These are phyloP conservation scores for Eucalyptus grandis DNA, from an alignment of 345 rosid genomes.

Conservation along the genomic window DNA sequence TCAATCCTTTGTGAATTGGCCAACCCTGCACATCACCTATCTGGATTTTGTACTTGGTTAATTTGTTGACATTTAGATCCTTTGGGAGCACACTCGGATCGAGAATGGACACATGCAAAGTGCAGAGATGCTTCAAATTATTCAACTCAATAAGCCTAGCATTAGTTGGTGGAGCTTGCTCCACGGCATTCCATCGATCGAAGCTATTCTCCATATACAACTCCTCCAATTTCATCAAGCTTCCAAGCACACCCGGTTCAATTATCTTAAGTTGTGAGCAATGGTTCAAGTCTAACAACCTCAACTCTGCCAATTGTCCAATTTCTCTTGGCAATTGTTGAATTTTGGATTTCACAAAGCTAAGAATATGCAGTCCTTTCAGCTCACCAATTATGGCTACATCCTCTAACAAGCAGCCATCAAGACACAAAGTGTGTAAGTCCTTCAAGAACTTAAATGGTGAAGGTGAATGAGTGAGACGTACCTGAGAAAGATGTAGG, in stretches of 20 bases:
- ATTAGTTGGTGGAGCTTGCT: too few species aligned
- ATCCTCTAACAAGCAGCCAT: rapidly evolving
- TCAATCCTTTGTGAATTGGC: rapidly evolving
- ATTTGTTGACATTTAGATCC: rapidly evolving
- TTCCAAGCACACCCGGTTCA: too few species aligned
- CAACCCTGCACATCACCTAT: rapidly evolving
- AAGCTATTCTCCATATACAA: too few species aligned
- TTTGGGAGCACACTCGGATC: rapidly evolving
- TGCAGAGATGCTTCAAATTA: rapidly evolving
- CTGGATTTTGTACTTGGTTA: rapidly evolving
- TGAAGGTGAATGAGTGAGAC: rapidly evolving
- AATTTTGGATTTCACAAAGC: too few species aligned
- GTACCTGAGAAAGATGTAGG: rapidly evolving
- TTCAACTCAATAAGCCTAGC: too few species aligned
- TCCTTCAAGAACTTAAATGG: rapidly evolving
- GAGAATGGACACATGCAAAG: too few species aligned
- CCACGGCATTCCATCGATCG: rapidly evolving
- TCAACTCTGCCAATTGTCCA: too few species aligned
- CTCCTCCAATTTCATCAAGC: too few species aligned
- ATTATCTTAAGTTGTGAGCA: rapidly evolving
- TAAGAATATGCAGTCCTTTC: too few species aligned
- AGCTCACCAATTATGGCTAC: too few species aligned
- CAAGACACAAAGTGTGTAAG: rapidly evolving
- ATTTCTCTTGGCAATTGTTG: too few species aligned
- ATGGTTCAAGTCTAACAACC: rapidly evolving